These are phyloP conservation scores for Fusarium subtropicale DNA, from an alignment of 2,329 filamentous ascomycete species.

Conservation along the genomic window DNA sequence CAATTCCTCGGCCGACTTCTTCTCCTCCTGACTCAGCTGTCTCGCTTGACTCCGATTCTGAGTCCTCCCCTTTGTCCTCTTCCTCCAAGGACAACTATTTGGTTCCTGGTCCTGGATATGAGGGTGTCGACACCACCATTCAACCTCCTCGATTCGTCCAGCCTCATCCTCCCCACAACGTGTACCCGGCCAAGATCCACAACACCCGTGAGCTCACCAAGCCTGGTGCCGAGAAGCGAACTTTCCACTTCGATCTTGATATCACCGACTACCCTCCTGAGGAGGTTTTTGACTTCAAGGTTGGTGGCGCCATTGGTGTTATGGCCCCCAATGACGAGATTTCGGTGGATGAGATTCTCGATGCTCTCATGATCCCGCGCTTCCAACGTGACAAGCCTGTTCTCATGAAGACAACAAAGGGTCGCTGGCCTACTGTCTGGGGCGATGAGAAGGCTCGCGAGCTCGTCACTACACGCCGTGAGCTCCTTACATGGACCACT, in stretches of 20 bases:
- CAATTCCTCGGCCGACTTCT: slow-evolving; percentile 58
- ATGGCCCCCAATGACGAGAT: slow-evolving; percentile 85
- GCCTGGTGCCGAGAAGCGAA: slow-evolving; percentile 92
- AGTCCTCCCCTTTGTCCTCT: slow-evolving; percentile 31
- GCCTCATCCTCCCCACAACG: slow-evolving; percentile 91
- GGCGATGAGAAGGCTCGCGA: slow-evolving; percentile 87
- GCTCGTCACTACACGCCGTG: slow-evolving; percentile 88
- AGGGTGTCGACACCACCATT: slow-evolving; percentile 65
- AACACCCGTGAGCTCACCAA: slow-evolving; percentile 88
- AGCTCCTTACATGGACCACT: slow-evolving; percentile 94
- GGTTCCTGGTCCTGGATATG: slow-evolving; percentile 52
- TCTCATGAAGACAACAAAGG: slow-evolving; percentile 79
- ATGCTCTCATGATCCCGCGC: slow-evolving; percentile 82
- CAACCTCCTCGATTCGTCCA: slow-evolving; percentile 92
- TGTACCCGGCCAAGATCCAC: slow-evolving; percentile 90
- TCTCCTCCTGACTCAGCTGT: slow-evolving; percentile 62
- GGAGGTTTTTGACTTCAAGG: slow-evolving; percentile 89
- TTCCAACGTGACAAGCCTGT: slow-evolving; percentile 87
- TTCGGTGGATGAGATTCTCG: slow-evolving; percentile 85
- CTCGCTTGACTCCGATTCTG: slow-evolving; percentile 55
- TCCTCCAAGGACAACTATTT: slow-evolving; percentile 34
- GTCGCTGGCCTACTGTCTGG: slow-evolving; percentile 98
- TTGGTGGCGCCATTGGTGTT: slow-evolving; percentile 94
- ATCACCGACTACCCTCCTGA: slow-evolving; percentile 93
- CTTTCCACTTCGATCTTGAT: slow-evolving; percentile 97